Conservation (phyloP, 805 yeast species). For the Wickerhamomyces rabaulensis region DNA sequence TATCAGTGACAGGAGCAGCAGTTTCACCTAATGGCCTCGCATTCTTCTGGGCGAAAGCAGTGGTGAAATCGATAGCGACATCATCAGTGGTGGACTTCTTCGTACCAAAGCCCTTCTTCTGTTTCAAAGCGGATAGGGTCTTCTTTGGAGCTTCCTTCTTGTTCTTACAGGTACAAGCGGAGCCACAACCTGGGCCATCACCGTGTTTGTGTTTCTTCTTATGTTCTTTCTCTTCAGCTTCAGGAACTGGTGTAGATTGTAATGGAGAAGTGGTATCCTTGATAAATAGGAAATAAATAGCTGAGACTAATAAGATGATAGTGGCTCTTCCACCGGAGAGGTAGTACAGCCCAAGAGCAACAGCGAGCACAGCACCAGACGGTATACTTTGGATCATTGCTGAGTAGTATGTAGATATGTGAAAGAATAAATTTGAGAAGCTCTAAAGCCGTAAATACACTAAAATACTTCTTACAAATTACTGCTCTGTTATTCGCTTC, state of each 20-base stretch:
- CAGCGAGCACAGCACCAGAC: conserved; percentile 6
- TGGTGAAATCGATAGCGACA: conserved; percentile 36
- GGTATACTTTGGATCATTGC: conserved; percentile 6
- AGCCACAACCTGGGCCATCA: conserved; percentile 30
- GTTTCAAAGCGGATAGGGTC: conserved; percentile 19
- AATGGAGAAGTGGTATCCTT: conserved; percentile 6
- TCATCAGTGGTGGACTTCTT: conserved; percentile 11
- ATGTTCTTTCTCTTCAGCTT: conserved; percentile 6
- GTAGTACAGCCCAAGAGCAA: conserved; percentile 11
- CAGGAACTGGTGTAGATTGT: background rate
- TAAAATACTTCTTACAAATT: background rate
- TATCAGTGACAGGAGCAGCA: conserved; percentile 1
- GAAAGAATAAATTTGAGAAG: background rate
- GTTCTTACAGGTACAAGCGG: conserved; percentile 26
- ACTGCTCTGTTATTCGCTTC: background rate
- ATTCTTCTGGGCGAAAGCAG: conserved; percentile 25
- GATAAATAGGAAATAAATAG: conserved; percentile 22
- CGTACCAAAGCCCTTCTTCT: conserved; percentile 16
- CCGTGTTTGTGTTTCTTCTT: conserved; percentile 20
- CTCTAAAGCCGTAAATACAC: background rate
- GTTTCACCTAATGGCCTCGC: background rate
- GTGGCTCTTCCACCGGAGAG: conserved; percentile 34
- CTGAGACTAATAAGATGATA: conserved; percentile 24
- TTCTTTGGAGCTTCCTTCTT: conserved; percentile 19
- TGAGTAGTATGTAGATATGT: background rate